Base-by-base conservation (phyloP, 2,329 filamentous ascomycete species). In the Colletotrichum tanaceti region DNA sequence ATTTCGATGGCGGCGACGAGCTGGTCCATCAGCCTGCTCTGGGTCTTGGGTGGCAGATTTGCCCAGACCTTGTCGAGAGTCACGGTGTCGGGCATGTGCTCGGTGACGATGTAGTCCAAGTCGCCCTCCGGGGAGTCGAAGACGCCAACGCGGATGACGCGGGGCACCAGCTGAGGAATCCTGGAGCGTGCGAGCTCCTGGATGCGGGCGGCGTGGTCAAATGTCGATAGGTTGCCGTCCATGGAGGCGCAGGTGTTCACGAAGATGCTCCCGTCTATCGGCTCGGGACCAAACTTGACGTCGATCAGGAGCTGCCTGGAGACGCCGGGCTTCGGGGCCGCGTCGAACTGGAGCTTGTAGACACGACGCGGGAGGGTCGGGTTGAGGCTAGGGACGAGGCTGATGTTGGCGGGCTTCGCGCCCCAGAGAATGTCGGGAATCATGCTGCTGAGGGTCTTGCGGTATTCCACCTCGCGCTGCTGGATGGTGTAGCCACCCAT, bases 261-360 rank as follows among this genome's bases (percentile, higher is more conserved):
- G 28, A 46, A 63, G 49, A 63, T n/a, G 50, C 59, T n/a, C 3
- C 49, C 59, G 50, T 63, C 50, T 2, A 22, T 24, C n/a, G 49
- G 49, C 6, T 16, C 13, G 28, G 39, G 18, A 1, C 50, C 59
- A 5, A 63, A 46, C 18, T 54, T 46, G 49, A 55, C 14, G 28
- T 63, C 50, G 50, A 63, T 47, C 4, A 63, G 39, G 39, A 63
- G 50, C 38, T 55, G 59, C 41, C n/a, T 63, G 18, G 50, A 28
- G 6, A 63, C 50, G 28, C 60, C 60, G 28, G 60, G 41, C 60
- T 9, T 46, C 16, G 60, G 60, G 22, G 49, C 49, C 11, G n/a
- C 16, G 20, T 43, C 60, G 28, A 63, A 55, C 39, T 53, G 28
- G 59, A 63, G 10, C 39, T 39, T 63, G 28, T 46, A 55, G 49